A percentile compares a stretch with the other conserved stretches of the same genome.
Evolutionary conservation across 2,329 filamentous ascomycete species (phyloP).

Genomic region (Elsinoe australis): DNA sequence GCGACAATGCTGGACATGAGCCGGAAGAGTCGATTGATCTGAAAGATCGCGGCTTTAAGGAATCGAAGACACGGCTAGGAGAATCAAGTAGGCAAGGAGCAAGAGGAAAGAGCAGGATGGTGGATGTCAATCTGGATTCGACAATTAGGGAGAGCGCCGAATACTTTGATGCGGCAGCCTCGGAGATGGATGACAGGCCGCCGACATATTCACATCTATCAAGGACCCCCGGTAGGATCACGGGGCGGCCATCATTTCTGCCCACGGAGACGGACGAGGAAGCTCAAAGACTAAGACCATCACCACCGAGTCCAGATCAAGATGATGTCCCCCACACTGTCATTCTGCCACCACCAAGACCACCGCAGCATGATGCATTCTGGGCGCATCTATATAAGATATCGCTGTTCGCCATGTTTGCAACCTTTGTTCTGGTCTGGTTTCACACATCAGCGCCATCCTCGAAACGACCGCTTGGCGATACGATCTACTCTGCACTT

Average conservation of each 20-base stretch:
- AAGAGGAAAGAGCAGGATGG: conserved; percentile 61
- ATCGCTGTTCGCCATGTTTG: conserved; percentile 71
- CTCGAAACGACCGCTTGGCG: conserved; percentile 66
- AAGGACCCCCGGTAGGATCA: conserved; percentile 36
- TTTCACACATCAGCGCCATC: conserved; percentile 71
- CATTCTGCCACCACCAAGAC: conserved; percentile 54
- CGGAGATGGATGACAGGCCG: conserved; percentile 39
- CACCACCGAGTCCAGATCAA: conserved; percentile 42
- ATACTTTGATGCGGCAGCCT: conserved; percentile 30
- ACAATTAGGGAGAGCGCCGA: conserved; percentile 44
- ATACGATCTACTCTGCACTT: conserved; percentile 88
- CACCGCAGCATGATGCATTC: conserved; percentile 78
- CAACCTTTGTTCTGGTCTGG: conserved; percentile 82
- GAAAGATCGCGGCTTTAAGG: not conserved
- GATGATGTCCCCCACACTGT: conserved; percentile 52
- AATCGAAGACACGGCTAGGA: conserved; percentile 21
- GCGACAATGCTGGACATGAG: conserved; percentile 35
- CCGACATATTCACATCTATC: conserved; percentile 50
- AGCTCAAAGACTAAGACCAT: conserved; percentile 38
- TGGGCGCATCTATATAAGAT: conserved; percentile 89
- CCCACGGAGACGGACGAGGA: conserved; percentile 48
- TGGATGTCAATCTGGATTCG: conserved; percentile 76
- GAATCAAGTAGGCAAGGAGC: conserved; percentile 34
- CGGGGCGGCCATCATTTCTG: conserved; percentile 35
- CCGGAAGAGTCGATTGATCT: conserved; percentile 16